Evolutionary conservation across 2,329 filamentous ascomycete species (phyloP).

Genomic region (Penicillium sp.): DNA sequence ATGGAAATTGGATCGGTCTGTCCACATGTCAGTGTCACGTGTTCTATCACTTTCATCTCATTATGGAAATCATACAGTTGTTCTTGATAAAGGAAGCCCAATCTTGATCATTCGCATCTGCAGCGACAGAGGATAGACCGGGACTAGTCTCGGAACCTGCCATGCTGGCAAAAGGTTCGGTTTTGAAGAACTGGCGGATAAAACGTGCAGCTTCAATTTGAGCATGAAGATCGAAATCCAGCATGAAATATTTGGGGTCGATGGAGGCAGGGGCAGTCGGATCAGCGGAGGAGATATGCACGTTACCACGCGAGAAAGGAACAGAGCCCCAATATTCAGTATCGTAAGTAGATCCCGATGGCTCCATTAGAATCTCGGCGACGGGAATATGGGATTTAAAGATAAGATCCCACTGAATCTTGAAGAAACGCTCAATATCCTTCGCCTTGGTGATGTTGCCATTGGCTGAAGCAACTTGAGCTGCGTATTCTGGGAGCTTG

Average conservation of each 20-base stretch:
- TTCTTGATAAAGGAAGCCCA: constrained; percentile 31
- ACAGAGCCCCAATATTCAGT: constrained; percentile 32
- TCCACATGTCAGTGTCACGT: not conserved
- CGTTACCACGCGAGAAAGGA: constrained; percentile 37
- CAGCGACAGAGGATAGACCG: constrained; percentile 23
- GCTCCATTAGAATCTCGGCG: constrained; percentile 32
- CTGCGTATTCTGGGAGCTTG: constrained; percentile 28
- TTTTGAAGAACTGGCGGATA: constrained; percentile 26
- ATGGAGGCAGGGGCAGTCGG: constrained; percentile 27
- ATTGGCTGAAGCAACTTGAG: constrained; percentile 22
- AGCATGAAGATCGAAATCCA: constrained; percentile 31
- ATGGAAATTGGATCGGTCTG: constrained; percentile 37
- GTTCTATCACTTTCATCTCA: not conserved
- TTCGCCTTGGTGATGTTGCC: constrained; percentile 20
- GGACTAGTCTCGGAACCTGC: constrained; percentile 25
- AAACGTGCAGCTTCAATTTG: constrained; percentile 28
- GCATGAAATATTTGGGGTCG: constrained; percentile 37
- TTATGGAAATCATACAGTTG: constrained; percentile 20
- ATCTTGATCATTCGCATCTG: constrained; percentile 23
- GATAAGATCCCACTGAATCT: constrained; percentile 34
- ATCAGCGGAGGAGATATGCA: constrained; percentile 33
- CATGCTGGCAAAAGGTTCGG: constrained; percentile 19
- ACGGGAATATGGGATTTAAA: constrained; percentile 31
- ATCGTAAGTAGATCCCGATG: constrained; percentile 20
- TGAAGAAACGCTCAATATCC: constrained; percentile 28